Base-by-base conservation (phyloP, 2,329 filamentous ascomycete species). In the Cordyceps sp. region DNA sequence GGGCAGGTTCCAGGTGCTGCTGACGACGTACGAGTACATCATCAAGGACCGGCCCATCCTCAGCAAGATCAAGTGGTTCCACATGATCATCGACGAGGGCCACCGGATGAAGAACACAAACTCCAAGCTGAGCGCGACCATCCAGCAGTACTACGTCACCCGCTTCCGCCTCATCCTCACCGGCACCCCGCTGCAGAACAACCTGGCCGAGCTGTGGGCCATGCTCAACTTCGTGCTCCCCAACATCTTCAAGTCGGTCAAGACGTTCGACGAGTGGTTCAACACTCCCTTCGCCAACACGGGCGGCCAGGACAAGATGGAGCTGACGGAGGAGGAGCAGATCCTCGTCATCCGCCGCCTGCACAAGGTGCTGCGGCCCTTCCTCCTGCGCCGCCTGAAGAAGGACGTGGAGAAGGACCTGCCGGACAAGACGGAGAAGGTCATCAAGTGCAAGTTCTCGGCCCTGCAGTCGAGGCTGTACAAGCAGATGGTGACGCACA, bases 181-280 rank as follows among this genome's bases (percentile, higher is more conserved):
- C 2, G 90, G 90, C 66, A 98, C 90, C 5, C 90, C 90, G 5
- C 65, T 98, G 20, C 88, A 98, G 57, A 98, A 98, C 62, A 98
- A 96, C 52, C 65, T 98, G 26, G 76, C 85, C 4, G 90, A 98
- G 53, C 62, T 98, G 46, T 98, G 90, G 90, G 84, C 90, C 18
- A 78, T 98, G 64, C 79, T 98, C 48, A 98, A 98, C 61, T 98
- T 98, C 54, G 90, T 94, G 26, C 64, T 98, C 30, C 90, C 90
- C 4, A 96, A 84, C 45, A 98, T 98, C 43, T 98, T 98, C 76
- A 98, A 98, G 55, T 96, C 90, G 3, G 85, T 88, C 39, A 94
- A 90, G 53, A 96, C 88, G 2, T 98, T 98, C 49, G 90, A 98
- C 53, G 90, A 98, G 55, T 98, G 90, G 90, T 98, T 98, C 73